These are phyloP conservation scores for Prototheca wickerhamii DNA, from an alignment of 163 green algal species.

Conservation along the genomic window DNA sequence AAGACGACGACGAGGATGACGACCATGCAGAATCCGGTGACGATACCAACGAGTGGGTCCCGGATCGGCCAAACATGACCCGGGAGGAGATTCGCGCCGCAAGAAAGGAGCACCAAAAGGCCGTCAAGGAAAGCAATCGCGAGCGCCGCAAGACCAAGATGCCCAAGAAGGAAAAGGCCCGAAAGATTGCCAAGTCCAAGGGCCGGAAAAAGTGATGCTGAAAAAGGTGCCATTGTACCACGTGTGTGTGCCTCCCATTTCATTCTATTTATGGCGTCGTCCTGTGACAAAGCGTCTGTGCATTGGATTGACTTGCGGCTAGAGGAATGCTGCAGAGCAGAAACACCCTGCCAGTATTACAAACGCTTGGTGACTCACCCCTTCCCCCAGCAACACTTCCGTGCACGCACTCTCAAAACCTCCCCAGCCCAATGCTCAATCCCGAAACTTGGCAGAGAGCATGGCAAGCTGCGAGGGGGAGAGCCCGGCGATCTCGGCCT, in stretches of 20 bases:
- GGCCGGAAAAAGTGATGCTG: slow-evolving; percentile 36
- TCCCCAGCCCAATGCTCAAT: no score
- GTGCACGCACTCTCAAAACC: no score
- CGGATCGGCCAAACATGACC: slow-evolving; percentile 21
- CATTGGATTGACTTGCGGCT: background rate
- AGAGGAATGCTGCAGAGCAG: background rate
- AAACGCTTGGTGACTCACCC: no score
- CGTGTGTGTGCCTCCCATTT: background rate
- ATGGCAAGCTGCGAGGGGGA: no score
- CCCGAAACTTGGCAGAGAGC: no score
- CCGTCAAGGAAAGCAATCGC: slow-evolving; percentile 72
- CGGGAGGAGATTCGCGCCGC: slow-evolving; percentile 46
- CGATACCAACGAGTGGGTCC: slow-evolving; percentile 6
- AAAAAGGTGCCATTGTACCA: background rate
- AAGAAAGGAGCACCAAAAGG: slow-evolving; percentile 75
- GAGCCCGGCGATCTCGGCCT: no score
- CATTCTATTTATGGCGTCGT: background rate
- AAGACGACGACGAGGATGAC: slow-evolving; percentile 2
- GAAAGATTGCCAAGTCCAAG: slow-evolving; percentile 32
- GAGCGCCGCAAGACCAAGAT: slow-evolving; percentile 78
- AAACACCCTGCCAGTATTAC: no score
- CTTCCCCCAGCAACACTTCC: no score
- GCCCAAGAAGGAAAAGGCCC: slow-evolving; percentile 86
- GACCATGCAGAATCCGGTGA: slow-evolving; percentile 3
- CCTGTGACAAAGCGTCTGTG: background rate